These are phyloP conservation scores for Penicillium canariense DNA, from an alignment of 495 filamentous ascomycete genomes.

Conservation along the genomic window DNA sequence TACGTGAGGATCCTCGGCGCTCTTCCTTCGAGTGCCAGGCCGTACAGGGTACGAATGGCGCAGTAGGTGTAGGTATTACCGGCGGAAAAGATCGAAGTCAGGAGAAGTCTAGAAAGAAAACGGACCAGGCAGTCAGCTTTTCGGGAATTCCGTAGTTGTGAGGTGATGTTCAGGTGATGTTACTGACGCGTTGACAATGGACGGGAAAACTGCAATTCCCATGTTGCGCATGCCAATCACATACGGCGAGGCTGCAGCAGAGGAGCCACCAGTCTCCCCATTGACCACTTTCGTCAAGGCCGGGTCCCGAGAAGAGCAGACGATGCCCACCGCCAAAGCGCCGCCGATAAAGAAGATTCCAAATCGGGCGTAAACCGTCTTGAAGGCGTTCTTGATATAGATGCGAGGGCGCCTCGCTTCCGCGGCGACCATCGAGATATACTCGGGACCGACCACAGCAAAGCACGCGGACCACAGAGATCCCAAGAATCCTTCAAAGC, in stretches of 20 bases:
- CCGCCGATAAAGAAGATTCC: slow-evolving; percentile 74
- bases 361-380: slow-evolving; percentile 71
- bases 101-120: slow-evolving; percentile 41
- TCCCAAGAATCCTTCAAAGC: slow-evolving; percentile 69
- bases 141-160: neutral
- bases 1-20: slow-evolving; percentile 61
- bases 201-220: slow-evolving; percentile 46
- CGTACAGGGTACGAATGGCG: slow-evolving; percentile 71
- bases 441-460: slow-evolving; percentile 62
- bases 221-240: slow-evolving; percentile 81
- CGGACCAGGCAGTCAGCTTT: neutral
- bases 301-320: slow-evolving; percentile 57
- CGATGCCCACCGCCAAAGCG: slow-evolving; percentile 64
- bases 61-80: slow-evolving; percentile 84
- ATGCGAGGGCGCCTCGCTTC: slow-evolving; percentile 69
- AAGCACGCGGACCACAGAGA: slow-evolving; percentile 55
- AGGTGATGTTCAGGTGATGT: neutral
- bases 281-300: slow-evolving; percentile 45
- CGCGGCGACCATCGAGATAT: slow-evolving; percentile 76
- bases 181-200: slow-evolving; percentile 28
- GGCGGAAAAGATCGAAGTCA: slow-evolving; percentile 76
- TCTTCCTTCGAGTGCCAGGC: slow-evolving; percentile 61
- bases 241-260: slow-evolving; percentile 69
- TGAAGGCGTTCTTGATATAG: slow-evolving; percentile 60
- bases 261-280: slow-evolving; percentile 32